Conservation (phyloP, 23 red algal genomes). For the Chondrus crispus region DNA sequence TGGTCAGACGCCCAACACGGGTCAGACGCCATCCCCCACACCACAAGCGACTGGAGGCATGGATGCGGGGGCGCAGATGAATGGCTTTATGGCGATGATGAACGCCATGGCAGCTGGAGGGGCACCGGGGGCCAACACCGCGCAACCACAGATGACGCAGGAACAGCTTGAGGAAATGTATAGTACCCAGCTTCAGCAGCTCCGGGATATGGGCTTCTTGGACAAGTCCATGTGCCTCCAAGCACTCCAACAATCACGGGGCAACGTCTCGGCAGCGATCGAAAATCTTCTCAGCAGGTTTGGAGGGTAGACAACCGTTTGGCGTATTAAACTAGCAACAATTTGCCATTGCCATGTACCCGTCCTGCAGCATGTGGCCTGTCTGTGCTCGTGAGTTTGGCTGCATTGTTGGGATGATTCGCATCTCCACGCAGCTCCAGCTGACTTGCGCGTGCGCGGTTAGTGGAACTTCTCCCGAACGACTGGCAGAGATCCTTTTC, state of each 20-base stretch:
- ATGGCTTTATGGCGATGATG: constrained; percentile 48
- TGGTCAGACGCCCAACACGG: not conserved
- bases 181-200: constrained; percentile 84
- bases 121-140: not conserved
- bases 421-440: too few relatives aligned
- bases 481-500: too few relatives aligned
- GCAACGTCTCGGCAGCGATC: constrained; percentile 88
- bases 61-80: not conserved
- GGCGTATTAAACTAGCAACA: too few relatives aligned
- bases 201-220: constrained; percentile 98
- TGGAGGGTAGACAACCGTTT: constrained; percentile 60
- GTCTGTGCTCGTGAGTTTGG: too few relatives aligned
- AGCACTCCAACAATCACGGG: constrained; percentile 80
- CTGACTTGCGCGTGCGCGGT: too few relatives aligned
- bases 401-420: too few relatives aligned
- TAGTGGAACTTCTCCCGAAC: too few relatives aligned
- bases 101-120: constrained; percentile 33
- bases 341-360: too few relatives aligned
- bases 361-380: too few relatives aligned
- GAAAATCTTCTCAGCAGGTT: constrained; percentile 87
- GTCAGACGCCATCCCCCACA: not conserved
- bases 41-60: not conserved
- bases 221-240: constrained; percentile 86
- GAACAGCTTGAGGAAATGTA: constrained; percentile 95
- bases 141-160: constrained; percentile 71